These are phyloP conservation scores for Phaeosphaeria sp. DNA, from an alignment of 2,329 filamentous ascomycete genomes.

Conservation along the genomic window DNA sequence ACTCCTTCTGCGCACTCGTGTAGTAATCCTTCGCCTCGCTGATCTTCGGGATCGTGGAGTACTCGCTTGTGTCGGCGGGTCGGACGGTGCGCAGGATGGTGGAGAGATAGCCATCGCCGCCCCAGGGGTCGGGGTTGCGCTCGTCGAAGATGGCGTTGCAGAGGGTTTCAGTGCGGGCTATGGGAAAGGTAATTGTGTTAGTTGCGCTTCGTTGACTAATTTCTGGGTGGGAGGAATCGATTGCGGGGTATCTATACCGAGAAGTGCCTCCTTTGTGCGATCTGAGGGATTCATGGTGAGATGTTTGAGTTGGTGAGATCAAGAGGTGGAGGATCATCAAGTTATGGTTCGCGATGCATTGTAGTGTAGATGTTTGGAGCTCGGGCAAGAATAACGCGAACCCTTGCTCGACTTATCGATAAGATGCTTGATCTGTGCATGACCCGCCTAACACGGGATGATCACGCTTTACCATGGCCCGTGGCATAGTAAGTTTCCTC, in stretches of 20 bases:
- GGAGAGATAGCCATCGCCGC: conserved; percentile 53
- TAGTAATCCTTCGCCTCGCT: conserved; percentile 57
- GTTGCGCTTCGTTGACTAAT: not conserved
- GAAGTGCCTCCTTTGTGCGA: conserved; percentile 51
- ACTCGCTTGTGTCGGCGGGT: conserved; percentile 50
- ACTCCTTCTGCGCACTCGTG: conserved; percentile 63
- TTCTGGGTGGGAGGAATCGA: not conserved
- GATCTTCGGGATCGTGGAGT: conserved; percentile 14
- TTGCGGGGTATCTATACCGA: conserved; percentile 33
- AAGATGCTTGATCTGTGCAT: not conserved
- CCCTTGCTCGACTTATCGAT: not conserved
- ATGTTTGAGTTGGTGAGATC: not conserved
- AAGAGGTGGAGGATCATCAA: not conserved
- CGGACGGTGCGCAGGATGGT: conserved; percentile 62
- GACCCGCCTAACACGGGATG: too few relatives aligned
- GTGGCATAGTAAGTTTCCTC: not conserved
- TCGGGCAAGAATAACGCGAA: not conserved
- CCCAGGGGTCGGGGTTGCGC: conserved; percentile 39
- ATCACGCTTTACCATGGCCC: too few relatives aligned
- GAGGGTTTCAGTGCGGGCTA: conserved; percentile 50
- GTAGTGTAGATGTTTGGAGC: not conserved
- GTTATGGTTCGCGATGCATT: not conserved
- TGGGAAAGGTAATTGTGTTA: not conserved
- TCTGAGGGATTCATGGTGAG: conserved; percentile 50
- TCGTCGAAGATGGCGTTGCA: conserved; percentile 55